These are phyloP conservation scores for Eucalyptus dawsonii DNA, from an alignment of 345 rosid species.

Conservation along the genomic window DNA sequence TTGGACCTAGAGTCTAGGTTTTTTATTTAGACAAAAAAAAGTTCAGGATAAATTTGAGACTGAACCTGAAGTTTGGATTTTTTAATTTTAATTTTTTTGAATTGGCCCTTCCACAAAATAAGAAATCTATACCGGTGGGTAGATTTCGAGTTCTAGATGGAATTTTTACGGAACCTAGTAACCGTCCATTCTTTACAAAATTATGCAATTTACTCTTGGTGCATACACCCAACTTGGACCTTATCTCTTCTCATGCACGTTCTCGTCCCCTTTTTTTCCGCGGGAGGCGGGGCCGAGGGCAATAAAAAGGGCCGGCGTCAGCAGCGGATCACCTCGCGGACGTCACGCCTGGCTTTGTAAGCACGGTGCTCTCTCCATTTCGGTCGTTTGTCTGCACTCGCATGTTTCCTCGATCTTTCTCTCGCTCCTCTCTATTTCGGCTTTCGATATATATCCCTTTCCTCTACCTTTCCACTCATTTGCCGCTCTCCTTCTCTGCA, in stretches of 20 bases:
- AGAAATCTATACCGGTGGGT: too few relatives aligned
- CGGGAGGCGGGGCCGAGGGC: neutral
- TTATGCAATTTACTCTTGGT: neutral
- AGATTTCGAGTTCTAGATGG: too few relatives aligned
- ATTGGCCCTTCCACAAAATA: too few relatives aligned
- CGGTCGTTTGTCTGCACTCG: neutral
- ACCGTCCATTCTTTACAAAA: too few relatives aligned
- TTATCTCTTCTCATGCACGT: neutral
- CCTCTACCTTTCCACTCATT: neutral
- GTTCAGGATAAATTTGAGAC: too few relatives aligned
- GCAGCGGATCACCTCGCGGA: neutral
- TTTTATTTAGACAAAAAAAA: too few relatives aligned
- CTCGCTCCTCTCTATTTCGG: too few relatives aligned
- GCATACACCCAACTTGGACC: neutral
- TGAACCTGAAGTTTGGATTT: too few relatives aligned
- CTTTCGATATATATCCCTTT: neutral
- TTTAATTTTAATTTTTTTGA: too few relatives aligned
- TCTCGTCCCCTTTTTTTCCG: neutral
- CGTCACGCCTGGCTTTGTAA: neutral
- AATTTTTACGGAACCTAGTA: too few relatives aligned
- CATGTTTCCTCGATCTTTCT: neutral
- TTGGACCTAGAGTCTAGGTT: too few relatives aligned
- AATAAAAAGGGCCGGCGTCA: neutral
- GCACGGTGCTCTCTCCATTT: neutral
- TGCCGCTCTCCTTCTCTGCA: neutral